phyloP scores from a whole-genome alignment of 2,329 filamentous ascomycete species.

The Penicillium capsulatum region DNA sequence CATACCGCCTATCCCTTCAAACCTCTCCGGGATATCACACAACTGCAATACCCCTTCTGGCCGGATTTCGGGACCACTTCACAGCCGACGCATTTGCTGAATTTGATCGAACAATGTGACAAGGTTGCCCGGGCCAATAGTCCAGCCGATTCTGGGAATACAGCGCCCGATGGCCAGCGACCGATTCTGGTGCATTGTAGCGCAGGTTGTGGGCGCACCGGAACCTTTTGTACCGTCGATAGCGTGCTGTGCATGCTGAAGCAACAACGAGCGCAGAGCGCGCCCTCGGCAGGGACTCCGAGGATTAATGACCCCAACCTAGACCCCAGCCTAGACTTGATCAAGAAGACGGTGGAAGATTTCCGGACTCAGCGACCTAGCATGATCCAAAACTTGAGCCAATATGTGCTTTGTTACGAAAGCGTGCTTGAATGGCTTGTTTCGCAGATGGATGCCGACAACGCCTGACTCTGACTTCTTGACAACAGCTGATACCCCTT shows the following conservation, averaged over 20 bases:
- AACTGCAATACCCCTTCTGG: conserved; percentile 94
- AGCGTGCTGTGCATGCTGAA: conserved; percentile 96
- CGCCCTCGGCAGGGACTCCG: conserved; percentile 31
- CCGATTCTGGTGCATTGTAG: conserved; percentile 93
- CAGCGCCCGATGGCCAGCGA: conserved; percentile 52
- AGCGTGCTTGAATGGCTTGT: conserved; percentile 83
- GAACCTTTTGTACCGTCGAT: conserved; percentile 94
- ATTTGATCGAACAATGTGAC: conserved; percentile 83
- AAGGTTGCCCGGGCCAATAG: conserved; percentile 51
- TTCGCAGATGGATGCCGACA: conserved; percentile 19
- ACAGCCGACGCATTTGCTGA: conserved; percentile 79
- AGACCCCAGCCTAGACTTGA: conserved; percentile 68
- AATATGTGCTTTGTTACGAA: conserved; percentile 96
- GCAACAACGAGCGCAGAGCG: conserved; percentile 57
- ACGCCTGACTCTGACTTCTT: conserved; percentile 5
- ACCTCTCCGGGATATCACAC: conserved; percentile 86
- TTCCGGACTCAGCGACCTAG: conserved; percentile 83
- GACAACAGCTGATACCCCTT: conserved; percentile 13
- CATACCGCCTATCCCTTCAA: conserved; percentile 74
- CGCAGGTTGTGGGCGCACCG: conserved; percentile 90
- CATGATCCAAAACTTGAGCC: conserved; percentile 92
- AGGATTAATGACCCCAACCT: conserved; percentile 69
- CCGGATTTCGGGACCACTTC: conserved; percentile 94
- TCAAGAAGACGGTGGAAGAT: conserved; percentile 83
- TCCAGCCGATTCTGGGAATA: conserved; percentile 32